These are phyloP conservation scores for Plicaturopsis crispa DNA, from an alignment of 768 basidiomycete species.

Conservation along the genomic window DNA sequence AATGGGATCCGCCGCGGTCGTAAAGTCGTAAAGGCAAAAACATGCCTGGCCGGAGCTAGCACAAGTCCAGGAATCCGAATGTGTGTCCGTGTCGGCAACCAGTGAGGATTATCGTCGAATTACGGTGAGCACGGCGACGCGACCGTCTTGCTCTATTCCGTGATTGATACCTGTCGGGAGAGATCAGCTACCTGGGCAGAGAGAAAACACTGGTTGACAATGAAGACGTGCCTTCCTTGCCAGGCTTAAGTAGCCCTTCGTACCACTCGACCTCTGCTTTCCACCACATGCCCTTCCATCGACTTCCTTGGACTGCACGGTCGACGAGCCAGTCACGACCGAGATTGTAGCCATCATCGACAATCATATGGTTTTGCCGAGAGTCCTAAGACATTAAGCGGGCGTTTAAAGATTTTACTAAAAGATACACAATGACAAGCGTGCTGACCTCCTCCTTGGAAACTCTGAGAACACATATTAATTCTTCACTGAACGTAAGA, in stretches of 20 bases:
- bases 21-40: too few relatives aligned
- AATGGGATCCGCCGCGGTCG: too few relatives aligned
- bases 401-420: too few relatives aligned
- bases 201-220: not conserved
- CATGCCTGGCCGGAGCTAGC: too few relatives aligned
- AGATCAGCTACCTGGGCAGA: slow-evolving; percentile 2
- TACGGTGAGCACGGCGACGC: slow-evolving; percentile 73
- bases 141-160: slow-evolving; percentile 74
- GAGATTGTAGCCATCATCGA: slow-evolving; percentile 72
- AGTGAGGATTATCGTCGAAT: slow-evolving; percentile 35
- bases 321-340: slow-evolving; percentile 77
- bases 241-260: slow-evolving; percentile 59
- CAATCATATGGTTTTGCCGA: slow-evolving; percentile 62
- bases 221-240: slow-evolving; percentile 47
- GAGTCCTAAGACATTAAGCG: slow-evolving; percentile 32
- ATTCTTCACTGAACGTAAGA: not conserved
- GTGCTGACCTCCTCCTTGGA: slow-evolving; percentile 59
- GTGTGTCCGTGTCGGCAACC: too few relatives aligned
- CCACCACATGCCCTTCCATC: slow-evolving; percentile 67
- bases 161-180: slow-evolving; percentile 61
- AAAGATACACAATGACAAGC: not conserved
- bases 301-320: slow-evolving; percentile 50
- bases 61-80: too few relatives aligned
- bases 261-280: slow-evolving; percentile 72
- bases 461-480: slow-evolving; percentile 31